Conservation (phyloP, 176 grass and related monocot genomes). For the Eragrostis curvula region DNA sequence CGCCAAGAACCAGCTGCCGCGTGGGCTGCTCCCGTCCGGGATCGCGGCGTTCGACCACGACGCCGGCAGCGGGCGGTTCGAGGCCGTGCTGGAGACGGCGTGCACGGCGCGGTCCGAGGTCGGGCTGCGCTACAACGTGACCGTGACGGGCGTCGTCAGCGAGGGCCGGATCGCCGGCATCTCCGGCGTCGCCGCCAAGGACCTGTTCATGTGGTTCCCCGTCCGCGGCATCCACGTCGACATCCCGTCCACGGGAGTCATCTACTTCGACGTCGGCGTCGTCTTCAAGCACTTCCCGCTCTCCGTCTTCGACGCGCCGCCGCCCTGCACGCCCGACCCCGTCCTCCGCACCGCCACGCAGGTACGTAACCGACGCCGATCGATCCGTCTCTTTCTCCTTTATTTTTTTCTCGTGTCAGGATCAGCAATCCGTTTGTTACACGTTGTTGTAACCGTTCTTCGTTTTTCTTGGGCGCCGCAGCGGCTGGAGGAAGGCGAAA, state of each 20-base stretch:
- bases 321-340: constrained; percentile 55
- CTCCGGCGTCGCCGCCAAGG: constrained; percentile 59
- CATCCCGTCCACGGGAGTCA: constrained; percentile 63
- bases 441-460: not conserved
- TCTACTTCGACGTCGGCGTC: constrained; percentile 84
- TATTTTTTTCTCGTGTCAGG: not conserved
- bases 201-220: constrained; percentile 88
- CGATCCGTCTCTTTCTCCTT: too few relatives aligned
- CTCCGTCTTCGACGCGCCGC: constrained; percentile 73
- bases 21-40: constrained; percentile 57
- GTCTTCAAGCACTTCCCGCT: constrained; percentile 74
- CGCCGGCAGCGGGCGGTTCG: constrained; percentile 49
- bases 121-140: constrained; percentile 67
- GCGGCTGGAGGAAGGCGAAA: not conserved
- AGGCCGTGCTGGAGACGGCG: constrained; percentile 48
- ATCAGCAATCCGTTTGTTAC: not conserved
- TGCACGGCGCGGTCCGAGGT: constrained; percentile 66
- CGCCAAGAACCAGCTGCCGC: constrained; percentile 48
- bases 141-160: constrained; percentile 57
- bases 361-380: not conserved
- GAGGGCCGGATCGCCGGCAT: constrained; percentile 61
- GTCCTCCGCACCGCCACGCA: not conserved
- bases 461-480: not conserved
- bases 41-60: constrained; percentile 59
- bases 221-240: constrained; percentile 72